phyloP scores from a whole-genome alignment of 306 rosid species.

The Cucurbita argyrosperma region DNA sequence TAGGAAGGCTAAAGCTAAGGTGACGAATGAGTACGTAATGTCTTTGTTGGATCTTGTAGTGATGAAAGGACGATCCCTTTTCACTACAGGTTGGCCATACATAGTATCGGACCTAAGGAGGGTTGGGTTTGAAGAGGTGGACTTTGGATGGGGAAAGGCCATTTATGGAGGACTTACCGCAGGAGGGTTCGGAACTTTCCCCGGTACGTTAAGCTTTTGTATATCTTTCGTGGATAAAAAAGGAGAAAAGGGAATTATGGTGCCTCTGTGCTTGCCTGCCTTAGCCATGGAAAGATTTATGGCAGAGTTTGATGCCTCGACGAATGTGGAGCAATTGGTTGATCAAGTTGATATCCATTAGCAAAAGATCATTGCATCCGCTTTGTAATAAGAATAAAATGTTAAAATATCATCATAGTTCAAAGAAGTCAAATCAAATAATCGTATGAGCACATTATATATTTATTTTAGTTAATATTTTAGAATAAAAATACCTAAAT shows the following conservation, averaged over 20 bases:
- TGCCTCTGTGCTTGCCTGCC: slow-evolving; percentile 20
- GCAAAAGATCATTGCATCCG: too few species aligned
- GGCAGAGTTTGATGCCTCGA: too few species aligned
- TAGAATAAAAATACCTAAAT: too few species aligned
- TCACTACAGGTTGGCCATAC: background rate
- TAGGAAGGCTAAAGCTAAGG: slow-evolving; percentile 7
- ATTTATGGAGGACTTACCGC: background rate
- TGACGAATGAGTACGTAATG: slow-evolving; percentile 22
- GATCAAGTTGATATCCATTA: too few species aligned
- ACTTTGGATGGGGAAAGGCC: slow-evolving; percentile 42
- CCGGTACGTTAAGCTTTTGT: background rate
- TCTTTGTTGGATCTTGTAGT: slow-evolving; percentile 29
- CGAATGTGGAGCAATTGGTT: too few species aligned
- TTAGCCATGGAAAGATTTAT: slow-evolving; percentile 16
- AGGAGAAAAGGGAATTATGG: slow-evolving; percentile 23
- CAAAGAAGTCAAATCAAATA: too few species aligned
- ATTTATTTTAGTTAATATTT: too few species aligned
- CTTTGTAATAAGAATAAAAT: too few species aligned
- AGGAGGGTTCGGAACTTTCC: slow-evolving; percentile 10
- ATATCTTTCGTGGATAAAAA: background rate
- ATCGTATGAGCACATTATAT: too few species aligned
- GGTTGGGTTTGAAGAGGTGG: background rate
- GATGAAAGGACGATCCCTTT: slow-evolving; percentile 6
- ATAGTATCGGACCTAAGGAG: slow-evolving; percentile 14
- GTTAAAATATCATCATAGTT: too few species aligned